Conservation (phyloP, 345 rosid genomes). For the Gossypium thurberi region DNA sequence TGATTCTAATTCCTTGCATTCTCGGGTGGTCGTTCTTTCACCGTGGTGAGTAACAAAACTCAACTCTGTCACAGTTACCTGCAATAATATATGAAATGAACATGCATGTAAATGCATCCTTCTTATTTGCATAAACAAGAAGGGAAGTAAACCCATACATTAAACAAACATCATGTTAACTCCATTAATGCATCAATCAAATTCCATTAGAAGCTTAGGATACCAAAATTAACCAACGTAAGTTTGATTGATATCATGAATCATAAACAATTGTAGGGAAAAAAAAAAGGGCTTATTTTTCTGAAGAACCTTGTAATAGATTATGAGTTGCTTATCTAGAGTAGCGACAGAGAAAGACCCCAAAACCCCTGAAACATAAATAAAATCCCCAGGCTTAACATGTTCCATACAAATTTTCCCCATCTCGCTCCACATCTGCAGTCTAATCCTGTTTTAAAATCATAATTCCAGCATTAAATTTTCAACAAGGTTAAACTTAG, state of each 20-base stretch:
- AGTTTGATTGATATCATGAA: not conserved
- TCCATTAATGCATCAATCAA: not conserved
- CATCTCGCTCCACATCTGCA: constrained; percentile 41
- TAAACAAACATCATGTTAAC: not conserved
- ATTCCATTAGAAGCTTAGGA: not conserved
- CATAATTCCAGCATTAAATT: not conserved
- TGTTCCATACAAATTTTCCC: constrained; percentile 43
- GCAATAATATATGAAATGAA: constrained; percentile 13
- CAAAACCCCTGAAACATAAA: constrained; percentile 56
- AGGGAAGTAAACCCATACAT: not conserved
- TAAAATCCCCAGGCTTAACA: constrained; percentile 49
- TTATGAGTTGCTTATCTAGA: constrained; percentile 18
- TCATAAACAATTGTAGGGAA: not conserved
- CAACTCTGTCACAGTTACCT: constrained; percentile 57
- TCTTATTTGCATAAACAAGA: not conserved
- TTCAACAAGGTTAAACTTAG: not conserved
- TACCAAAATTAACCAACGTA: not conserved
- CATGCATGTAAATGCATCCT: not conserved
- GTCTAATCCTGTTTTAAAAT: constrained; percentile 36
- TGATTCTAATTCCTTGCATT: constrained; percentile 17
- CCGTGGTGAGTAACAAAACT: constrained; percentile 35
- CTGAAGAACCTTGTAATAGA: constrained; percentile 37
- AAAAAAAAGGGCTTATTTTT: not conserved
- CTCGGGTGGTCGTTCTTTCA: constrained; percentile 9
- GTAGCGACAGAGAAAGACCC: constrained; percentile 21